Percentiles rank a stretch among this genome's conserved stretches.
Evolutionary conservation across 768 basidiomycete species (phyloP).

Genomic region (Lactifluus volemus): DNA sequence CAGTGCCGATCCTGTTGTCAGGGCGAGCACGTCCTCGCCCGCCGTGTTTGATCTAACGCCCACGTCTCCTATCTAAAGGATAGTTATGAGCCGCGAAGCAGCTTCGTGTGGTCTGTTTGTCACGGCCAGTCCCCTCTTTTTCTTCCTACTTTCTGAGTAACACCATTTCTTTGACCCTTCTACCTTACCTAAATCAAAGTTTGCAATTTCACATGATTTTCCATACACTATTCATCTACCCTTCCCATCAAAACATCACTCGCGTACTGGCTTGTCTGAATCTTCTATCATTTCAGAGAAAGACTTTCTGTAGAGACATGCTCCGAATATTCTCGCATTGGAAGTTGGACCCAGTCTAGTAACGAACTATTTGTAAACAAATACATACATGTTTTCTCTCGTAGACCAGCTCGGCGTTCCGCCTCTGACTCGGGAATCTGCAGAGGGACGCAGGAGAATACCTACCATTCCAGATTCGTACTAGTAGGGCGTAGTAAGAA

Average conservation of each 20-base stretch:
- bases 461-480: too few species aligned
- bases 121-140: neutral
- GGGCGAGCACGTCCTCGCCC: slow-evolving; percentile 18
- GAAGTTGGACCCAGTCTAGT: neutral
- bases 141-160: neutral
- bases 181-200: neutral
- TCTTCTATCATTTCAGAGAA: slow-evolving; percentile 6
- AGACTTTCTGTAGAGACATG: neutral
- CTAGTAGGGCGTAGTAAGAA: too few species aligned
- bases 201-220: slow-evolving; percentile 8
- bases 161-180: neutral
- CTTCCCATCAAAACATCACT: neutral
- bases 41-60: slow-evolving; percentile 12
- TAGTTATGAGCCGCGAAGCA: neutral
- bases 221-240: slow-evolving; percentile 2
- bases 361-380: neutral
- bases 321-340: neutral
- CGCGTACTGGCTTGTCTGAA: neutral
- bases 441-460: too few species aligned
- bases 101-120: neutral
- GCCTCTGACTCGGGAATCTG: neutral
- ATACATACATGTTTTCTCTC: neutral
- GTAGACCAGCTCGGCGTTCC: slow-evolving; percentile 20
- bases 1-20: slow-evolving; percentile 3
- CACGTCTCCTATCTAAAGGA: neutral